Conservation (phyloP, 2,329 filamentous ascomycete species). For the Chaetomium strumarium region DNA sequence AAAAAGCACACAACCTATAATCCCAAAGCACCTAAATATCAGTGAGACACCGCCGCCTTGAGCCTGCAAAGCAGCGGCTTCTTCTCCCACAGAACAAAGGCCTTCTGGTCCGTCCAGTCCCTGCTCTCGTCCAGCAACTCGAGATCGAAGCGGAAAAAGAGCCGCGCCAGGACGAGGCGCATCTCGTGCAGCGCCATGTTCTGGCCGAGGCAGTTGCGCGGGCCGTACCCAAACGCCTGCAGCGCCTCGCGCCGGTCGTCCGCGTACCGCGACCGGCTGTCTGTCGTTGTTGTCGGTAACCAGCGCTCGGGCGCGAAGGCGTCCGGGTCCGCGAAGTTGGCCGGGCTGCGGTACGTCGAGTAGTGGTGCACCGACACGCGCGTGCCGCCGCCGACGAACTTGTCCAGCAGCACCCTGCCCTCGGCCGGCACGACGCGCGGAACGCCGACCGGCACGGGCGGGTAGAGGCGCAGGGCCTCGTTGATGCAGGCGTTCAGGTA, state of each 20-base stretch:
- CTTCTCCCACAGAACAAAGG: not conserved
- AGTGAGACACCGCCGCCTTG: not conserved
- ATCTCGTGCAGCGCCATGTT: not conserved
- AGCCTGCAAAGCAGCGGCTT: not conserved
- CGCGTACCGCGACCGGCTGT: not conserved
- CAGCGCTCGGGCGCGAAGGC: not conserved
- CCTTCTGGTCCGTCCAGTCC: not conserved
- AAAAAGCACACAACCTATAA: no score
- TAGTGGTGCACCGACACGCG: not conserved
- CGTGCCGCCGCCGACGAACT: not conserved
- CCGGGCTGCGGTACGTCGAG: not conserved
- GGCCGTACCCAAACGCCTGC: not conserved
- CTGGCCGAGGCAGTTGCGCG: not conserved
- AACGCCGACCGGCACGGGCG: not conserved
- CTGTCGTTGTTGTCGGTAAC: not conserved
- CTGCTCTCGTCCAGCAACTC: not conserved
- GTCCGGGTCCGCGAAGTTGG: not conserved
- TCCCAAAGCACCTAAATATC: no score
- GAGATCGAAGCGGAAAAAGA: not conserved
- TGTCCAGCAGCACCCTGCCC: not conserved
- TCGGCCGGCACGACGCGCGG: not conserved
- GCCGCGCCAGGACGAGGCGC: not conserved
- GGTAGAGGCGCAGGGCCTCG: not conserved
- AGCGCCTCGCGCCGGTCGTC: not conserved
- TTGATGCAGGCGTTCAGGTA: not conserved